These are phyloP conservation scores for Lasiodiplodia citricola DNA, from an alignment of 2,329 filamentous ascomycete genomes.

Conservation along the genomic window DNA sequence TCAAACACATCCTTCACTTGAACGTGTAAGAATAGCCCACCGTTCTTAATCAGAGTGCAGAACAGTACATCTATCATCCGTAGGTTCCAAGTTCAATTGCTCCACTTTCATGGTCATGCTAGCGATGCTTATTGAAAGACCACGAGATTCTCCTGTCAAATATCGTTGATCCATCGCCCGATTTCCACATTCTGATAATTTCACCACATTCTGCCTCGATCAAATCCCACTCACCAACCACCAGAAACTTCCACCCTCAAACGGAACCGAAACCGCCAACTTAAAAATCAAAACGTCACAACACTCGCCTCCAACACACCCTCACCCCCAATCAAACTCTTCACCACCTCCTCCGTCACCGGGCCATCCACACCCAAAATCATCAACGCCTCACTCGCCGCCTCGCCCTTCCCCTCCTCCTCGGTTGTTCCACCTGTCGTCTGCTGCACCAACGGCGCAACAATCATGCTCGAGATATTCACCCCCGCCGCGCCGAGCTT, in stretches of 20 bases:
- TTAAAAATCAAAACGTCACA: slow-evolving; percentile 49
- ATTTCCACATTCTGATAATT: not conserved
- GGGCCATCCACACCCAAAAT: slow-evolving; percentile 75
- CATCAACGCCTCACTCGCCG: slow-evolving; percentile 71
- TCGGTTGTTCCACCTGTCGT: slow-evolving; percentile 30
- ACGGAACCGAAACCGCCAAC: not conserved
- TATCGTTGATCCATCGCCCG: not conserved
- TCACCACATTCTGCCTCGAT: not conserved
- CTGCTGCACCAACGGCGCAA: slow-evolving; percentile 60
- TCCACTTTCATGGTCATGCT: not conserved
- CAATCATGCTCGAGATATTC: slow-evolving; percentile 83
- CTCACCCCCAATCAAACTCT: slow-evolving; percentile 54
- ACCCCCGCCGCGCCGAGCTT: slow-evolving; percentile 72
- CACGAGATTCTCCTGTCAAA: no score
- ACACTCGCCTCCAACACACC: slow-evolving; percentile 60
- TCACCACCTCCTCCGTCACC: slow-evolving; percentile 62
- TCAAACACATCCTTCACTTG: no score
- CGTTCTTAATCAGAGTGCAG: no score
- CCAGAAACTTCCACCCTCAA: no score
- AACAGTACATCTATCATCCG: no score
- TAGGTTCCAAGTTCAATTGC: not conserved
- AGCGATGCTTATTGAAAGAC: not conserved
- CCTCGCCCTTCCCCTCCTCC: slow-evolving; percentile 29
- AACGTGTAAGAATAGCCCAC: no score
- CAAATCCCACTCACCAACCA: not conserved